phyloP scores from a whole-genome alignment of 371 early-diverging fungal species.

The Mucor indicus region DNA sequence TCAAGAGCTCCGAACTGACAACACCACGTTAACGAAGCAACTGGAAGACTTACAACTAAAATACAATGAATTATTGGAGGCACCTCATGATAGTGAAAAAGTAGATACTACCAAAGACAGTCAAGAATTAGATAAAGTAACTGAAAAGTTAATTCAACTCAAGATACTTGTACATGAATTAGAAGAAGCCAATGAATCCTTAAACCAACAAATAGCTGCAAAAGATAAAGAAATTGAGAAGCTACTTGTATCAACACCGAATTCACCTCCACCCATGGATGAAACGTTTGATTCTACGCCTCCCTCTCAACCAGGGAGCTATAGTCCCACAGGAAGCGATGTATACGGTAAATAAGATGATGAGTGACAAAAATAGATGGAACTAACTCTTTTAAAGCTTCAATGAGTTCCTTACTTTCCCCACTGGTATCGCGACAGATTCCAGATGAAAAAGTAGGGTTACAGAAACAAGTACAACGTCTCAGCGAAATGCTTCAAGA shows the following conservation, averaged over 20 bases:
- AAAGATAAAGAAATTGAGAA: conserved; percentile 21
- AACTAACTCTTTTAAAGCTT: conserved; percentile 17
- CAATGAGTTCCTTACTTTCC: conserved; percentile 36
- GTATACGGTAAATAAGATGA: conserved; percentile 22
- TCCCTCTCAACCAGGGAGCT: too few relatives aligned
- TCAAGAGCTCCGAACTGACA: too few relatives aligned
- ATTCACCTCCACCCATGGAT: too few relatives aligned
- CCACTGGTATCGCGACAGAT: conserved; percentile 22
- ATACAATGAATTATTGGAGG: conserved; percentile 4
- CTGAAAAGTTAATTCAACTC: neutral
- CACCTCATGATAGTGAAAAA: neutral
- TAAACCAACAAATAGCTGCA: conserved; percentile 9
- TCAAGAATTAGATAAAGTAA: neutral
- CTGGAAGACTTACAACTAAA: conserved; percentile 6
- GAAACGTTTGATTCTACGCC: too few relatives aligned
- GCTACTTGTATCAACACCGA: conserved; percentile 9
- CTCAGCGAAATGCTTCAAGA: conserved; percentile 58
- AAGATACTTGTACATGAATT: conserved; percentile 8
- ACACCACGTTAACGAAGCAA: too few relatives aligned
- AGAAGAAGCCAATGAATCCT: conserved; percentile 2
- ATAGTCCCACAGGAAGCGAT: too few relatives aligned
- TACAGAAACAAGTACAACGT: conserved; percentile 48
- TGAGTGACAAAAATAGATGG: too few relatives aligned
- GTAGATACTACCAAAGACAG: neutral
- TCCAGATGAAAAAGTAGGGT: conserved; percentile 15